Conservation (phyloP, 768 basidiomycete genomes). For the Psilocybe sp. region DNA sequence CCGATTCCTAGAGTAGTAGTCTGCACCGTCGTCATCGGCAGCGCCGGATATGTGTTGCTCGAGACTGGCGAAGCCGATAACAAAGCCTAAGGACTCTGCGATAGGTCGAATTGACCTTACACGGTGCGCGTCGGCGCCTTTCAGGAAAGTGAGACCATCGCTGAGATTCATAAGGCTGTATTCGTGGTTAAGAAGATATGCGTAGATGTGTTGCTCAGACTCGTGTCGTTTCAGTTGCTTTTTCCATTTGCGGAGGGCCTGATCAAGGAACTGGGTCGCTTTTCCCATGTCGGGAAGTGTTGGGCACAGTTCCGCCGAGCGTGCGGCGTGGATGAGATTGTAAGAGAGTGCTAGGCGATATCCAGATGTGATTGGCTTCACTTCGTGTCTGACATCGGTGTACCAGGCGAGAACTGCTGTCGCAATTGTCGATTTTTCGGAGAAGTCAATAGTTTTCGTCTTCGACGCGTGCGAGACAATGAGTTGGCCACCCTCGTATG, state of each 20-base stretch:
- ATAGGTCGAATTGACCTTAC: conserved; percentile 27
- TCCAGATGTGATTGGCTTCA: conserved; percentile 46
- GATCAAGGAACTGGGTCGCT: conserved; percentile 19
- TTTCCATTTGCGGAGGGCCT: conserved; percentile 37
- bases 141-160: conserved; percentile 24
- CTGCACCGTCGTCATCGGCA: conserved; percentile 19
- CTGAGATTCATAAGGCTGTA: conserved; percentile 23
- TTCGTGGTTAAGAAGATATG: conserved; percentile 25
- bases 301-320: conserved; percentile 24
- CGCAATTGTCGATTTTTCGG: conserved; percentile 23
- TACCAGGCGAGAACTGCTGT: conserved; percentile 49
- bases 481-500: conserved; percentile 42
- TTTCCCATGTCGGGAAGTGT: conserved; percentile 22
- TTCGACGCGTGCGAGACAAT: conserved; percentile 36
- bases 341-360: conserved; percentile 50
- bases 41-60: conserved; percentile 22
- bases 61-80: conserved; percentile 33
- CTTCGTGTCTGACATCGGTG: conserved; percentile 49
- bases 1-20: conserved; percentile 13
- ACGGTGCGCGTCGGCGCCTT: conserved; percentile 36
- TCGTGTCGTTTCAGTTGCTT: conserved; percentile 15
- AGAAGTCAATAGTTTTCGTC: conserved; percentile 33
- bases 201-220: conserved; percentile 17
- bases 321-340: conserved; percentile 42
- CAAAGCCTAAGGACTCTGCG: conserved; percentile 30